phyloP scores from a whole-genome alignment of 768 basidiomycete genomes.

The Phylloporus arenicola region DNA sequence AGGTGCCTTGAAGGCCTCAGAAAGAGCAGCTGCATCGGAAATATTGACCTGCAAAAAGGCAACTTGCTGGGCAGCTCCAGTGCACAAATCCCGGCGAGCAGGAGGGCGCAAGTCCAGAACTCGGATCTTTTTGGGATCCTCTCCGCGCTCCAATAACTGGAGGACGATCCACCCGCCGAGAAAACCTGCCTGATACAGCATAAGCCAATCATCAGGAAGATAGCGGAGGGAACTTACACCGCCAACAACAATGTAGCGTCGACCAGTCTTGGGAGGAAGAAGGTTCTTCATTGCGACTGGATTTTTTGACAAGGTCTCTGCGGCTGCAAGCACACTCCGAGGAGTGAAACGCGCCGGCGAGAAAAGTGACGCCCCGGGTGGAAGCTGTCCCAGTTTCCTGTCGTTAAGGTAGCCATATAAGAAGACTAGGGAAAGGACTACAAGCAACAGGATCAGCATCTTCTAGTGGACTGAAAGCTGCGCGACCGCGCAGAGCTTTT shows the following conservation, averaged over 20 bases:
- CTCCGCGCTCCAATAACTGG: slow-evolving; percentile 64
- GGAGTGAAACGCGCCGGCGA: slow-evolving; percentile 49
- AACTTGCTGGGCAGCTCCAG: slow-evolving; percentile 47
- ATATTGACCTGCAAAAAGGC: slow-evolving; percentile 58
- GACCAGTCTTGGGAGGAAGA: slow-evolving; percentile 63
- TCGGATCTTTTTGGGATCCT: slow-evolving; percentile 59
- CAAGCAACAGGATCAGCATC: slow-evolving; percentile 17
- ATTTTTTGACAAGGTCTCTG: slow-evolving; percentile 31
- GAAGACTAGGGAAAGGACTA: slow-evolving; percentile 4
- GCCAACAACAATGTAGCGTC: slow-evolving; percentile 71
- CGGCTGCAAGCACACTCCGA: slow-evolving; percentile 37
- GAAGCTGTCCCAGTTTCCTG: slow-evolving; percentile 44
- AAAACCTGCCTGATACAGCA: slow-evolving; percentile 53
- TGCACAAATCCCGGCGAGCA: slow-evolving; percentile 48
- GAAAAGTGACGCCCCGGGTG: slow-evolving; percentile 40
- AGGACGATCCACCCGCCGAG: slow-evolving; percentile 75
- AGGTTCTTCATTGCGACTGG: slow-evolving; percentile 38
- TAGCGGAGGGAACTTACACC: slow-evolving; percentile 44
- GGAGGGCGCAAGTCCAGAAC: slow-evolving; percentile 65
- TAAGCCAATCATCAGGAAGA: neutral
- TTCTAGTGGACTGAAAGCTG: neutral
- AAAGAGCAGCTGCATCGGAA: slow-evolving; percentile 46
- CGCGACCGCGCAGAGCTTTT: neutral
- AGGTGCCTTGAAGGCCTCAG: slow-evolving; percentile 56
- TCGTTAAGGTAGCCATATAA: slow-evolving; percentile 53